Evolutionary conservation across 768 basidiomycete genomes (phyloP), one percentile per base, ranked within the genome.

Genomic region (Leccinum incarnatum): DNA sequence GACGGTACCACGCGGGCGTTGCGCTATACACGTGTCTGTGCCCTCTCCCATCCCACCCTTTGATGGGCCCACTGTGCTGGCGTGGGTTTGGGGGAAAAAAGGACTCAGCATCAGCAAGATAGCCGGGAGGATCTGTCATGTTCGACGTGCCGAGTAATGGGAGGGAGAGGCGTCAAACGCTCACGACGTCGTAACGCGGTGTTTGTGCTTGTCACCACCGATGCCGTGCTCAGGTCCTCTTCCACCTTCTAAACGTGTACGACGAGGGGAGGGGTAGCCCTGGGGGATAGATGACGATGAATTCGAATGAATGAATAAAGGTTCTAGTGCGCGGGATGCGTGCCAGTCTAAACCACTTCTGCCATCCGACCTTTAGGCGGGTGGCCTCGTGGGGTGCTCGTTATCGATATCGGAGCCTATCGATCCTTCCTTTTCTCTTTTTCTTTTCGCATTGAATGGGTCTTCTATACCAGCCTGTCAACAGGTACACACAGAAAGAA

Each of bases 381-480:
- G 50, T 54, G 46, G 52, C 57, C 57, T 65, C 63, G 54, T 58
- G 65, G 56, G n/a, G 40, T 17, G 40, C 4, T 42, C n/a, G 40
- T 42, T 42, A 27, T 21, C 34, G 51, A 54, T 63, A 67, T 67
- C 65, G 46, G 37, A 65, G 63, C 6, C 65, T 54, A 64, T 64
- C 63, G 47, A 8, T 12, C 30, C 50, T 23, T 48, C 40, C 40
- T 19, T 42, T 42, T 6, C n/a, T 42, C n/a, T 42, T 42, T n/a
- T 17, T 40, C 37, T 40, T 42, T 42, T 42, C 40, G 40, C 10
- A 19, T 56, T 36, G n/a, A 23, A 36, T 55, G 10, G 49, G 48
- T 29, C 47, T 52, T 60, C 37, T 51, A 53, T 58, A 14, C 21
- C 17, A 46, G 19, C 5, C 3, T 34, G 27, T n/a, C 53, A 62